Conservation (phyloP, 768 basidiomycete genomes). For the Tremella mesenterica region DNA sequence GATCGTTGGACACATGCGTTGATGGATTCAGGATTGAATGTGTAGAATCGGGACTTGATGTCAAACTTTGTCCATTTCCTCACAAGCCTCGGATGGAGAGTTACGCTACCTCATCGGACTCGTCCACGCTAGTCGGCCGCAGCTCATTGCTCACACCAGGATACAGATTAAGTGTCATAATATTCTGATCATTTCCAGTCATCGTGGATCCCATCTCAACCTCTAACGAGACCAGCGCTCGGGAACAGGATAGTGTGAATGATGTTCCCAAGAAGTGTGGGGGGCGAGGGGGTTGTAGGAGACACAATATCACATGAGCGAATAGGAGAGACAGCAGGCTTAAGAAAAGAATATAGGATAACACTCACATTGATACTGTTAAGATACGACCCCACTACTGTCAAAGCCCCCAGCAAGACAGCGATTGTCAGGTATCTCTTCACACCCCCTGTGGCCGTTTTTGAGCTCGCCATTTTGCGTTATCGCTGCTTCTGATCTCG, state of each 20-base stretch:
- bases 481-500: too few species aligned
- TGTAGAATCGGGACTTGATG: constrained; percentile 71
- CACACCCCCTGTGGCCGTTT: too few species aligned
- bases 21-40: constrained; percentile 63
- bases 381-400: constrained; percentile 16
- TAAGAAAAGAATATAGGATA: neutral
- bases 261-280: too few species aligned
- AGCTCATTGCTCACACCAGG: too few species aligned
- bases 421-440: too few species aligned
- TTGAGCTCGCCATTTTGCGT: too few species aligned
- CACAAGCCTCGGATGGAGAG: neutral
- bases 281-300: too few species aligned
- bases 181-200: neutral
- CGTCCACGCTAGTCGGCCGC: too few species aligned
- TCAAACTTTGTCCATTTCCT: neutral
- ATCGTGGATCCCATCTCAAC: neutral
- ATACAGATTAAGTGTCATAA: too few species aligned
- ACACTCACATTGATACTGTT: constrained; percentile 38
- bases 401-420: constrained; percentile 20
- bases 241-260: too few species aligned
- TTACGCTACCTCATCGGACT: neutral
- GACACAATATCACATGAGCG: neutral
- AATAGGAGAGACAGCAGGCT: neutral
- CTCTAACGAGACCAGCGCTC: neutral
- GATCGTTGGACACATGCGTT: constrained; percentile 68